Conservation (phyloP, 257 asterid species). For the Catharanthus roseus region DNA sequence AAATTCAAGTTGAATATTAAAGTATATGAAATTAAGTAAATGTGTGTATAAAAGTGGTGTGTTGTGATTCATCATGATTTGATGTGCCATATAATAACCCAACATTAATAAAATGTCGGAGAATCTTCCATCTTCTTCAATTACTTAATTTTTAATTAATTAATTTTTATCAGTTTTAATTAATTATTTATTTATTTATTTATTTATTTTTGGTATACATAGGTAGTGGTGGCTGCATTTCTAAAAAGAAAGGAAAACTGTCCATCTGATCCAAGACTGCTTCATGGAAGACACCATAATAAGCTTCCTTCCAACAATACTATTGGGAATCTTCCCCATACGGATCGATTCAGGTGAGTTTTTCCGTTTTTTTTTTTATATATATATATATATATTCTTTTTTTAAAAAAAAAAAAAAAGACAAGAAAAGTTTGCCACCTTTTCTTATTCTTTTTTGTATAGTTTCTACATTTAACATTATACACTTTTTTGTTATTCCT, state of each 20-base stretch:
- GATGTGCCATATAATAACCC: constrained; percentile 21
- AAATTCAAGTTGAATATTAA: no score
- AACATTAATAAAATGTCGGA: constrained; percentile 39
- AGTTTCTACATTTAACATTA: background rate
- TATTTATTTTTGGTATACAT: background rate
- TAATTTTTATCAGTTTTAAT: no score
- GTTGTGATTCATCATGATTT: constrained; percentile 21
- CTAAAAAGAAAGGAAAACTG: constrained; percentile 54
- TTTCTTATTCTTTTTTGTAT: no score
- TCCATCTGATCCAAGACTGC: constrained; percentile 67
- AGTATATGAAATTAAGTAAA: no score
- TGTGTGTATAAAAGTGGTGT: constrained; percentile 18
- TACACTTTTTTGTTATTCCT: background rate
- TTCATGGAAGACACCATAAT: constrained; percentile 43
- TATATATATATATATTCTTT: no score
- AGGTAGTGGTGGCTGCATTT: constrained; percentile 89
- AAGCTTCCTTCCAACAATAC: constrained; percentile 21
- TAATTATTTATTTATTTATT: no score
- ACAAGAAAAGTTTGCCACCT: background rate
- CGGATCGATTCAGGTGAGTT: constrained; percentile 59
- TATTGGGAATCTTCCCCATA: constrained; percentile 34
- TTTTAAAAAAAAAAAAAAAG: no score
- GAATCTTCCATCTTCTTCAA: constrained; percentile 37
- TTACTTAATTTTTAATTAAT: no score
- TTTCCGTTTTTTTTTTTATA: no score